Percentiles rank a stretch among this genome's conserved stretches.
phyloP scores from a whole-genome alignment of 345 rosid genomes.

The Excoecaria agallocha region DNA sequence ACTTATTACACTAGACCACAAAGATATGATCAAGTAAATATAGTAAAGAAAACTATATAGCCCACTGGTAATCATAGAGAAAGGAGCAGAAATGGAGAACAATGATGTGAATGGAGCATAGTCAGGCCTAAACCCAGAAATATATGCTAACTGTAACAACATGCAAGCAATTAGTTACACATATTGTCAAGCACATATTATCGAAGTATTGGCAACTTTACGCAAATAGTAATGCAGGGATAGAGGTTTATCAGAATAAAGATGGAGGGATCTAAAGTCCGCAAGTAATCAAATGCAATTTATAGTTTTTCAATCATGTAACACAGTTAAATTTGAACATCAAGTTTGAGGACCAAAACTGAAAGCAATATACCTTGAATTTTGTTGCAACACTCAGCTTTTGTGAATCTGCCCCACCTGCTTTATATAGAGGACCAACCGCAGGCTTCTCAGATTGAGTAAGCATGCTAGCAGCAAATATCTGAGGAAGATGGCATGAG shows the following conservation, averaged over 20 bases:
- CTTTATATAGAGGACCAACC: slow-evolving; percentile 76
- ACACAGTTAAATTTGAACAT: background rate
- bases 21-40: background rate
- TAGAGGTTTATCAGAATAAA: background rate
- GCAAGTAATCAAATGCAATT: background rate
- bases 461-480: slow-evolving; percentile 88
- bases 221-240: background rate
- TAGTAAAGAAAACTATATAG: background rate
- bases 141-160: background rate
- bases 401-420: slow-evolving; percentile 97
- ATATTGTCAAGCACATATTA: background rate
- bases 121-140: background rate
- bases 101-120: background rate
- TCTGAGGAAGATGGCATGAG: slow-evolving; percentile 81
- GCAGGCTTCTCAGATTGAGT: slow-evolving; percentile 73
- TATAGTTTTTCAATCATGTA: background rate
- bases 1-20: background rate
- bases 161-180: background rate
- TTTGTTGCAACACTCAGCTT: slow-evolving; percentile 88
- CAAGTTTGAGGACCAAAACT: slow-evolving; percentile 4
- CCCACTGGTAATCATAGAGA: background rate
- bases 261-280: background rate
- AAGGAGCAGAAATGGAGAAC: background rate
- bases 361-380: slow-evolving; percentile 62
- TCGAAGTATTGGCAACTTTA: background rate